Evolutionary conservation across 2,329 filamentous ascomycete species (phyloP), one percentile per base, ranked within the genome.

Genomic region (Aspergillus vadensis): DNA sequence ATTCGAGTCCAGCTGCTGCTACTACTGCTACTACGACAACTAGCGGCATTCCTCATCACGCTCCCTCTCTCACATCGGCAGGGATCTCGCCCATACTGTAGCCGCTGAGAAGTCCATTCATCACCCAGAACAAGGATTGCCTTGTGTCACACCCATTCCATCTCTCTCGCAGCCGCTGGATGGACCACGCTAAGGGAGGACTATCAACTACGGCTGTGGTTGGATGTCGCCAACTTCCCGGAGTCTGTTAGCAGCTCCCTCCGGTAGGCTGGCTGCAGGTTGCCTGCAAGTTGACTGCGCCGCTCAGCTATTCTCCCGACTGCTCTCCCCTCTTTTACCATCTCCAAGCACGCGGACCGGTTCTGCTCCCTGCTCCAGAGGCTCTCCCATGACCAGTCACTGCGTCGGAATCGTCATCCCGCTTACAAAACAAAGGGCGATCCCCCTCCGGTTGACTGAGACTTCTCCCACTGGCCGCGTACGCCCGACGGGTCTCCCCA

Each of bases 111-210:
- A 10, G 9, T 30, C 47, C 47, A 50, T 14, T 30, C 47, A 30
- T 30, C 25, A 10, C 25, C 25, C n/a, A 27, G n/a, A 30, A 32
- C 47, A 30, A 27, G 47, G 47, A 49, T 49, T 30, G 30, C 57
- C 55, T 63, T 53, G 53, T 60, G 32, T 52, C 27, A 27, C 41
- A 30, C 19, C 27, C 39, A 49, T 50, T 41, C 50, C 44, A 30
- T 58, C 44, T 5, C 47, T 48, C 50, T 55, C 55, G 44, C 41
- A 53, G 48, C 58, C 59, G 50, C 61, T 64, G 66, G 66, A 74
- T 72, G 70, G 71, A 70, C 72, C 67, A 65, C 62, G 72, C 73
- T 70, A 74, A 74, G 73, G 60, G 73, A 60, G 25, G 62, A 64
- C 67, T 59, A 63, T 64, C 67, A 61, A 64, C 64, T 59, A 54